Evolutionary conservation across 139 green algal species (phyloP), one percentile per base, ranked within the genome.

Genomic region (Asterochloris erici): DNA sequence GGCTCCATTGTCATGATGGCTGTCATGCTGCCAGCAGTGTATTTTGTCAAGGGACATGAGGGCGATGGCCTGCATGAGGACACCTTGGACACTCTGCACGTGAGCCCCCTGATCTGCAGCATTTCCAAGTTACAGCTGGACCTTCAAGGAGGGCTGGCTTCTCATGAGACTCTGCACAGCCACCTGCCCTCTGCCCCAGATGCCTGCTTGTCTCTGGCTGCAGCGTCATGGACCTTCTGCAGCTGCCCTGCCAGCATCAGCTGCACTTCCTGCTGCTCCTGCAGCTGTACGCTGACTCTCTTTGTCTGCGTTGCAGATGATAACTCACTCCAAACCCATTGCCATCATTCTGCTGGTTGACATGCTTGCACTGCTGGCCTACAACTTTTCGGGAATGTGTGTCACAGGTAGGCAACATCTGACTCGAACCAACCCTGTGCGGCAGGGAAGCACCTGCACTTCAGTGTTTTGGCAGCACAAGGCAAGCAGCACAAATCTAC

Each of bases 61-160:
- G 94, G 93, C 12, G 76, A 91, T 47, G 94, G 95, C 62, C 82
- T 97, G 29, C 94, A 97, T 78, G 94, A 98, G 83, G 84, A 98
- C 85, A 89, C 91, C 23, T 1, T 95, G 10, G 94, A 98, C 83
- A 97, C 94, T 0, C 70, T 90, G 70, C 83, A 89, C 81, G 92
- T 96, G 86, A 79, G 85, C 13, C 47, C 12, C 14, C 47, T 11
- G 10, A 14, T 61, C 21, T 38, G 38, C 38, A 54, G 38, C 68
- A 73, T 9, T 24, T 4, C 9, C 23, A 2, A 27, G 21, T 73
- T 73, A 10, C 1, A 73, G 38, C 38, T 54, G 6, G 38, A 54
- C 38, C 2, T 54, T 10, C 6, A 54, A 54, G 38, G 38, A 54
- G 38, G 38, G 38, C 38, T 54, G 38, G 6, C 38, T 54, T 54